Evolutionary conservation across 306 rosid genomes (phyloP).

Genomic region (Medicago truncatula): DNA sequence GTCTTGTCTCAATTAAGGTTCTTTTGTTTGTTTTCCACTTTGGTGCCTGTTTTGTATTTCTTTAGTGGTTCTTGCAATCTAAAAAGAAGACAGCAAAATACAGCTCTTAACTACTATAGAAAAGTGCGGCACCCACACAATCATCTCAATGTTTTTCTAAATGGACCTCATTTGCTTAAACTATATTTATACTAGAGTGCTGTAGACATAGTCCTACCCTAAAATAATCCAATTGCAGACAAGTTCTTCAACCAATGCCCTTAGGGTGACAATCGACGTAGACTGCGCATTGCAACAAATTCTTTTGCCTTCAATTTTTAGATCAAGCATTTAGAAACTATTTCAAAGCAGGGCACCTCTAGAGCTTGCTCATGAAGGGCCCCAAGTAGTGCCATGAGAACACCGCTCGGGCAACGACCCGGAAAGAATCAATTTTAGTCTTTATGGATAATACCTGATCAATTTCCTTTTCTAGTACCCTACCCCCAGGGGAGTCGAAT

Average conservation of each 20-base stretch:
- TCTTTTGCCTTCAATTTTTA: not conserved
- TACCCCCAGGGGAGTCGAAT: too few relatives aligned
- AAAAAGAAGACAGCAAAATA: not conserved
- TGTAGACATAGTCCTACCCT: not conserved
- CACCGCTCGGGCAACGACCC: too few relatives aligned
- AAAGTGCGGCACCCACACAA: not conserved
- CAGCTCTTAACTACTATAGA: not conserved
- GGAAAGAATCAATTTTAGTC: too few relatives aligned
- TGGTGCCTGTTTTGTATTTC: slow-evolving; percentile 1
- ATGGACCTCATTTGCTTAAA: not conserved
- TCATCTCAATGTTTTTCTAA: not conserved
- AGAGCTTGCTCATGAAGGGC: slow-evolving; percentile 13
- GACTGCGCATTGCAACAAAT: not conserved
- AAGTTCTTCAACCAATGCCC: not conserved
- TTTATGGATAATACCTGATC: too few relatives aligned
- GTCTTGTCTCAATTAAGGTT: slow-evolving; percentile 10
- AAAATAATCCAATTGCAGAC: slow-evolving; percentile 6
- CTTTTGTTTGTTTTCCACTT: slow-evolving; percentile 9
- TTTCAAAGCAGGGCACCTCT: not conserved
- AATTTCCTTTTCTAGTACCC: too few relatives aligned
- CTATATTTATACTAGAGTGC: slow-evolving; percentile 1
- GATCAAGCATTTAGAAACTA: not conserved
- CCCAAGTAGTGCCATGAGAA: not conserved
- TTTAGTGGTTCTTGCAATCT: slow-evolving; percentile 26
- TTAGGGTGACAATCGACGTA: not conserved